These are phyloP conservation scores for Tetracladium maxilliforme DNA, from an alignment of 2,329 filamentous ascomycete genomes.

Conservation along the genomic window DNA sequence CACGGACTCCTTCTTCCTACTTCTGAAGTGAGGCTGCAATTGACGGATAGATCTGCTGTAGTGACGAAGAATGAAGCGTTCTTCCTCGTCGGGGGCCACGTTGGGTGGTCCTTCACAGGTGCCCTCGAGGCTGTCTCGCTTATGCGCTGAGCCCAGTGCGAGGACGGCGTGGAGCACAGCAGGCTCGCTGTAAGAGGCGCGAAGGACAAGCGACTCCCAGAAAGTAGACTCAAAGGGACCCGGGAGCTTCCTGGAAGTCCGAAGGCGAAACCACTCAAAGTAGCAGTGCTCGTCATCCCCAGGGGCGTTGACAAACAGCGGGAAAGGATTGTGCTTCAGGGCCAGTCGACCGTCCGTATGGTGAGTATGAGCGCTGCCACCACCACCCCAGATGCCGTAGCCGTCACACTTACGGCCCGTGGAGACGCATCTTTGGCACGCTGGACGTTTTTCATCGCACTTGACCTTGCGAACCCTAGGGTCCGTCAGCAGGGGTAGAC, in stretches of 20 bases:
- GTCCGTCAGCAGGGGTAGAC: neutral
- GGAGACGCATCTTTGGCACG: slow-evolving; percentile 34
- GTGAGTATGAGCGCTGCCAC: slow-evolving; percentile 3
- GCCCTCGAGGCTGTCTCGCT: slow-evolving; percentile 10
- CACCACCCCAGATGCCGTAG: slow-evolving; percentile 19
- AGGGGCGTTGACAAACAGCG: slow-evolving; percentile 9
- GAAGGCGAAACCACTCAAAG: slow-evolving; percentile 27
- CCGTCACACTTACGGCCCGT: slow-evolving; percentile 42
- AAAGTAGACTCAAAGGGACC: slow-evolving; percentile 24
- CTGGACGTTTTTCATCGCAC: slow-evolving; percentile 38
- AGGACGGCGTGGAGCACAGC: slow-evolving; percentile 31
- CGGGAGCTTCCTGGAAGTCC: slow-evolving; percentile 21
- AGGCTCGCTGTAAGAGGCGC: slow-evolving; percentile 26
- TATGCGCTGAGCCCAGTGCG: slow-evolving; percentile 29
- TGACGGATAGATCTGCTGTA: slow-evolving; percentile 33
- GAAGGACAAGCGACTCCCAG: slow-evolving; percentile 28
- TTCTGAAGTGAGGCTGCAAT: slow-evolving; percentile 20
- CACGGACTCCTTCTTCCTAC: slow-evolving; percentile 13
- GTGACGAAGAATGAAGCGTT: slow-evolving; percentile 24
- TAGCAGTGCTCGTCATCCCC: slow-evolving; percentile 16
- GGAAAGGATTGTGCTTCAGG: slow-evolving; percentile 4
- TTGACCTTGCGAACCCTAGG: slow-evolving; percentile 37
- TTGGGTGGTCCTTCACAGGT: slow-evolving; percentile 9
- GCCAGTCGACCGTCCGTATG: slow-evolving; percentile 3
- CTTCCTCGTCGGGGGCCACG: slow-evolving; percentile 7